Evolutionary conservation across 2,329 filamentous ascomycete genomes (phyloP), one percentile per base, ranked within the genome.

Genomic region (Chaetomium sp.): DNA sequence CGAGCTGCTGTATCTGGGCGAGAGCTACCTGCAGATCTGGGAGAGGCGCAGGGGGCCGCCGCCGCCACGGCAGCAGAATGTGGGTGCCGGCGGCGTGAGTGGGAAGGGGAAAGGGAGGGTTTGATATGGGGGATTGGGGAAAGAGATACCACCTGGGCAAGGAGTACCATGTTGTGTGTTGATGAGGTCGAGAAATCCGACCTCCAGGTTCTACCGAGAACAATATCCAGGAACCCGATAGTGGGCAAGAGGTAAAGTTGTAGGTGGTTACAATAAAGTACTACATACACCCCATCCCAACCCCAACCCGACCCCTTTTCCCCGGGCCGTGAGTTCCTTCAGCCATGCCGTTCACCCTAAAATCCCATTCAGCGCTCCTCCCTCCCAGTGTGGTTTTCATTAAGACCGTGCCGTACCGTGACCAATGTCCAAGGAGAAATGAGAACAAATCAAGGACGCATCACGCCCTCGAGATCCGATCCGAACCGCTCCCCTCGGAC

Each of bases 11-110:
- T 96, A 97, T 74, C 90, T 96, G 0, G 92, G 94, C 60, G 95
- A 99, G 83, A 91, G 91, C 63, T 98, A 98, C 81, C 79, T 98
- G 65, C 96, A 98, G 85, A 87, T 99, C 53, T 98, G 95, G 95
- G 95, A 98, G 81, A 84, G 90, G 76, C 86, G 93, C 77, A 89
- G 85, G 74, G 82, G 80, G 67, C 75, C 78, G 16, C 63, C 57
- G 1, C 27, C 56, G n/a, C 27, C 27, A 6, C 38, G n/a, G 51
- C 21, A 27, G 10, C 27, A 8, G 12, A 19, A 8, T n/a, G 19
- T 31, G 27, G 27, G 27, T 29, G n/a, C n/a, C n/a, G n/a, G n/a
- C n/a, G 27, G 27, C 21, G n/a, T 6, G 21, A 23, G 8, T 64
- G 62, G 16, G 79, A 79, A 78, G 71, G 75, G 75, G 47, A 83